Evolutionary conservation across 208 protist genomes (phyloP).

Genomic region (Leishmania guyanensis): DNA sequence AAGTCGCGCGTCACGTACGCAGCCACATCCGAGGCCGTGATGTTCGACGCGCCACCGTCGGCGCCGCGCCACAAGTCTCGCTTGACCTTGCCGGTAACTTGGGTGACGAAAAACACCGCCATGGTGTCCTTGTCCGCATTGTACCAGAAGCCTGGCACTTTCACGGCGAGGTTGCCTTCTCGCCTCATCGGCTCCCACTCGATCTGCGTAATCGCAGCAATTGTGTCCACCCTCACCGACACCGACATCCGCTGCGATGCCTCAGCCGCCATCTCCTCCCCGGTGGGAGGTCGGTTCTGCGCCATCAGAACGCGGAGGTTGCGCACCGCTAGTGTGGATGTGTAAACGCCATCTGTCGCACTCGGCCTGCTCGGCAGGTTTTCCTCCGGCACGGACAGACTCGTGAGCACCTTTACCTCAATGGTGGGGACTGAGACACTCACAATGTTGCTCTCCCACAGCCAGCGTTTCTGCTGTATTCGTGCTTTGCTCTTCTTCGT

Average conservation of each 20-base stretch:
- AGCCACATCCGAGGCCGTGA: conserved; percentile 51
- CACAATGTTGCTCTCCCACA: conserved; percentile 68
- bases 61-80: conserved; percentile 53
- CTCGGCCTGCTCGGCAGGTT: conserved; percentile 32
- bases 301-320: conserved; percentile 56
- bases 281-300: conserved; percentile 55
- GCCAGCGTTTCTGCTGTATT: conserved; percentile 81
- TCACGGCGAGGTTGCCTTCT: conserved; percentile 58
- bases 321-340: conserved; percentile 47
- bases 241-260: conserved; percentile 35
- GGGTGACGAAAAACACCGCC: conserved; percentile 54
- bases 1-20: conserved; percentile 71
- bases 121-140: conserved; percentile 66
- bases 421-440: conserved; percentile 65
- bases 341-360: conserved; percentile 60
- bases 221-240: conserved; percentile 60
- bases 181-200: conserved; percentile 77
- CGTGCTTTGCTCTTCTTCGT: conserved; percentile 56
- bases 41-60: conserved; percentile 63
- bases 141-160: conserved; percentile 59
- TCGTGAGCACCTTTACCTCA: conserved; percentile 70
- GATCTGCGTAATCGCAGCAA: conserved; percentile 75
- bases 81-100: conserved; percentile 49
- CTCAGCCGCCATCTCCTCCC: conserved; percentile 41
- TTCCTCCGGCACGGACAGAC: conserved; percentile 50